phyloP scores from a whole-genome alignment of 139 green algal genomes.

The Spirogloea muscicola region DNA sequence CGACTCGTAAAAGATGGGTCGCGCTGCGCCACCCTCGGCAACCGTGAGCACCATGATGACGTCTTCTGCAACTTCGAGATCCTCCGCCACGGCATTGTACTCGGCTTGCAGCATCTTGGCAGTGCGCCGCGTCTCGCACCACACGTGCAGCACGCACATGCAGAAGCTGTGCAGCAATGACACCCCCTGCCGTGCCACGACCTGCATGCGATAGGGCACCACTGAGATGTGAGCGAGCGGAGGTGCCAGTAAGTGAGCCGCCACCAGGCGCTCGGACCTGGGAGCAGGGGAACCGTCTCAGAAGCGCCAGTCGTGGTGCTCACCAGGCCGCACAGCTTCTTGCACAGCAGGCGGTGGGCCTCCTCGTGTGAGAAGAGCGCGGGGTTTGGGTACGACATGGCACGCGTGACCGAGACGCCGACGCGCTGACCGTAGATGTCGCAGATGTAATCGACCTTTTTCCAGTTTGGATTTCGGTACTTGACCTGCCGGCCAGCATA shows the following conservation, averaged over 20 bases:
- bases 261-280: too few species aligned
- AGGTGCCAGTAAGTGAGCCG: too few species aligned
- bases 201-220: constrained; percentile 15
- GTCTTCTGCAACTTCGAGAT: constrained; percentile 29
- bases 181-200: constrained; percentile 29
- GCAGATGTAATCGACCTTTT: constrained; percentile 49
- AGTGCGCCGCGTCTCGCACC: constrained; percentile 24
- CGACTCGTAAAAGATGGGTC: constrained; percentile 44
- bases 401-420: constrained; percentile 41
- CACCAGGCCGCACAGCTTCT: constrained; percentile 40
- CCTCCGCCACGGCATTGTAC: constrained; percentile 27
- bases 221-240: too few species aligned
- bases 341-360: constrained; percentile 18
- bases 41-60: constrained; percentile 41
- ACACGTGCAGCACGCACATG: constrained; percentile 32
- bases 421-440: constrained; percentile 38
- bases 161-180: constrained; percentile 25
- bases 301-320: too few species aligned
- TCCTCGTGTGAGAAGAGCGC: constrained; percentile 8
- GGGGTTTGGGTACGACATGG: constrained; percentile 40
- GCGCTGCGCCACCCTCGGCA: constrained; percentile 9
- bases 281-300: too few species aligned
- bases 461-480: constrained; percentile 38
- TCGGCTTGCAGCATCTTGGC: constrained; percentile 29
- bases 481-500: constrained; percentile 20